Base-by-base conservation (phyloP, 306 rosid species). In the Ochetophila trinervis region DNA sequence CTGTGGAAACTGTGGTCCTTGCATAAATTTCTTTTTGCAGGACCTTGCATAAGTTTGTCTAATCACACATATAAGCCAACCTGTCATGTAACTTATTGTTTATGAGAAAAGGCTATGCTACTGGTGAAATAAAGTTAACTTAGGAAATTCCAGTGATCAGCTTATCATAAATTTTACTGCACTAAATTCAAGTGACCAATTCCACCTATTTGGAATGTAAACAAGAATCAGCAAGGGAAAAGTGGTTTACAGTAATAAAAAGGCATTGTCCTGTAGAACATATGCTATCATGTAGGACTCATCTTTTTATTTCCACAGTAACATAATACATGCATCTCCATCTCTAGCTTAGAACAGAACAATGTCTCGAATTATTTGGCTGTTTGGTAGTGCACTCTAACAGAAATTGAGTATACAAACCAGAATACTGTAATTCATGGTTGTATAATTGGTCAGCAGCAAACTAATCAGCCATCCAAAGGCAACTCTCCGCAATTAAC, bases 401-500 rank as follows among this genome's bases (percentile, higher is more conserved):
- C 70, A 57, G 65, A 73, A 65, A 20, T 66, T 68, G 62, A 60
- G 54, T 45, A 8, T 34, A 68, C 56, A 62, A 70, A 19, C 42
- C 45, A 27, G 72, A 70, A 73, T 68, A 56, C 57, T 66, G 22
- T 12, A 19, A n/a, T 24, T 53, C 57, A 30, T 20, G 16, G 62
- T 30, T 53, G 55, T 18, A 62, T 22, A 40, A 37, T 5, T 4
- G 30, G 19, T 7, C 22, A 62, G 62, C 17, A 13, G 1, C 22
- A 13, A 63, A 30, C 55, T 32, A 78, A 62, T 86, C 87, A 88
- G 57, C 71, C 82, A 37, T 86, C 95, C 8, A 47, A 2, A 44
- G 88, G 80, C 63, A 92, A 77, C 75, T 89, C 88, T 72, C 98
- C 98, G 13, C 83, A 79, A 21, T 85, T 79, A 47, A 89, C 72